Conservation (phyloP, 352 stramenopile species). For the Globisporangium mamillatum region DNA sequence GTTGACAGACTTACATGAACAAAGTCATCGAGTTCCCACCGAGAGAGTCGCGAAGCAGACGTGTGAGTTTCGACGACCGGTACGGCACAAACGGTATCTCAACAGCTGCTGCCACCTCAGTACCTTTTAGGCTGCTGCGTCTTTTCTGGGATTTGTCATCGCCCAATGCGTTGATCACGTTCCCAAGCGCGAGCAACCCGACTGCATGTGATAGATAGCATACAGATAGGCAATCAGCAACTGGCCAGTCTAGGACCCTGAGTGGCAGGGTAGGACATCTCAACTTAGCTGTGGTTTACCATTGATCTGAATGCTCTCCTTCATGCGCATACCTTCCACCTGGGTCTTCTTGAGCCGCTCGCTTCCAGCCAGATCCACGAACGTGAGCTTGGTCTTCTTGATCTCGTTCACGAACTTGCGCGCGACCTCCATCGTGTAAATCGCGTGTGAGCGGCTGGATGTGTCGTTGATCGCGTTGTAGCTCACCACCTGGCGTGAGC, state of each 20-base stretch:
- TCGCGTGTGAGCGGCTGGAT: constrained; percentile 60
- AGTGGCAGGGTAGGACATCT: too few relatives aligned
- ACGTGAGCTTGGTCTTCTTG: constrained; percentile 57
- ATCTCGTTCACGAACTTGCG: constrained; percentile 39
- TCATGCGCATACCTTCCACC: constrained; percentile 44
- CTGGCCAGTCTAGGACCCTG: not conserved
- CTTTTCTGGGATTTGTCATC: constrained; percentile 34
- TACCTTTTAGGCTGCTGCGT: constrained; percentile 18
- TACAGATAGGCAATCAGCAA: not conserved
- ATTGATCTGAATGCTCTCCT: constrained; percentile 68
- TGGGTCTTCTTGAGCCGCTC: constrained; percentile 54
- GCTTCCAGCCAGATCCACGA: constrained; percentile 59
- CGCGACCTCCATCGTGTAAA: constrained; percentile 54
- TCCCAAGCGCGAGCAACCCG: constrained; percentile 43
- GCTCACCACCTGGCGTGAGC: constrained; percentile 36
- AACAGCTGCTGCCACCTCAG: not conserved
- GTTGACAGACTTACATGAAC: constrained; percentile 37
- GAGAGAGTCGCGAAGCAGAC: constrained; percentile 48
- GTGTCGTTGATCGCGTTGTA: constrained; percentile 55
- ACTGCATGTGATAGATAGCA: constrained; percentile 18
- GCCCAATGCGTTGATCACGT: constrained; percentile 55
- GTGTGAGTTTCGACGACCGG: constrained; percentile 50
- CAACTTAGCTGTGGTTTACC: constrained; percentile 7
- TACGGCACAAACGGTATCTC: constrained; percentile 35
- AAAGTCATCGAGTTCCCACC: constrained; percentile 57